Base-by-base conservation (phyloP, 1,284 basidiomycete species). In the Fomitopsis schrenkii region DNA sequence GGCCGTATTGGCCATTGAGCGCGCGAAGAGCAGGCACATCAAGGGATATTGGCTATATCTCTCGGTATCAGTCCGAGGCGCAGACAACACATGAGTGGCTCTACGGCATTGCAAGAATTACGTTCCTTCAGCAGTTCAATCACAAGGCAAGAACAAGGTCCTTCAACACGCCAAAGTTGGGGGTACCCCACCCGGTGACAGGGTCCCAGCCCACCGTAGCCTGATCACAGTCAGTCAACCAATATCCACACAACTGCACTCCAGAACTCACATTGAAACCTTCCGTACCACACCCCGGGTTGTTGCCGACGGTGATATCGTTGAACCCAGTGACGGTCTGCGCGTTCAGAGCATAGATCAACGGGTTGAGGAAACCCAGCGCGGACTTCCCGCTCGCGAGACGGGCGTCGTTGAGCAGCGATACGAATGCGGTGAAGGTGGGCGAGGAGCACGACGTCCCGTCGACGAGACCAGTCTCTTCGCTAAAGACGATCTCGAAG, bases 391-490 rank as follows among this genome's bases (percentile, higher is more conserved):
- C 80, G 17, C 68, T 59, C 1, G 73, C 65, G 41, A 83, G 66
- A 17, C 79, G 78, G n/a, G 77, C 76, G 63, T 84, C 83, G 69
- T 87, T 87, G 33, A 87, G 70, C 67, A 86, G 73, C 0, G 82
- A 76, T 50, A 87, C 72, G 59, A 86, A 75, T 8, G 77, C 73
- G 7, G 79, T 78, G 62, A 85, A 75, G 4, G 81, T 79, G 1
- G 85, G 85, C 10, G 80, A 68, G 2, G 83, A 78, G 2, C 83
- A 82, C 26, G 81, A 83, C 6, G 85, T 86, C 19, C 85, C 85
- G 41, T 75, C 80, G 48, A 81, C 75, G 70, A 54, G 69, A 9
- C 64, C 64, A n/a, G 65, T 50, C 2, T 62, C 55, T 15, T 72
- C 73, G 3, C 55, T 63, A 59, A 66, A 52, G 64, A 71, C 70